phyloP scores from a whole-genome alignment of 2,329 filamentous ascomycete species.

The Epichloe sp. region DNA sequence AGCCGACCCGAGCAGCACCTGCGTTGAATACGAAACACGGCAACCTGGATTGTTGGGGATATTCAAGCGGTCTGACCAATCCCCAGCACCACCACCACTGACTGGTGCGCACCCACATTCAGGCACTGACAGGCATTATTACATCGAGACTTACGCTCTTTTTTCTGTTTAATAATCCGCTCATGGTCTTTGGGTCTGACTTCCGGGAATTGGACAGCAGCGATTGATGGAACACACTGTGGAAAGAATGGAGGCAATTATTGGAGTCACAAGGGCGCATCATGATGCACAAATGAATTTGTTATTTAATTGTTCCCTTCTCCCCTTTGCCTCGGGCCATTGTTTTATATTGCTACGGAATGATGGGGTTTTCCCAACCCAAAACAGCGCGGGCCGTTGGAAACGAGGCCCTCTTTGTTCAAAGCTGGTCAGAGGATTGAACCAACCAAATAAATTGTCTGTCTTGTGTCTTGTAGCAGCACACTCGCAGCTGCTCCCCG shows the following conservation, averaged over 20 bases:
- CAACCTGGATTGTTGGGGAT: neutral
- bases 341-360: constrained; percentile 1
- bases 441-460: constrained; percentile 6
- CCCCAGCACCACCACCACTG: neutral
- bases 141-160: neutral
- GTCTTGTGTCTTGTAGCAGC: neutral
- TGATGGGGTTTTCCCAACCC: neutral
- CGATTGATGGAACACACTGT: constrained; percentile 9
- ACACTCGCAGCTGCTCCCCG: too few species aligned
- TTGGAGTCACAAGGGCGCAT: constrained; percentile 15
- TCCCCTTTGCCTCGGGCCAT: neutral
- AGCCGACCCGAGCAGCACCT: neutral
- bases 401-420: constrained; percentile 5
- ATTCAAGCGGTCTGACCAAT: neutral
- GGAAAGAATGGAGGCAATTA: constrained; percentile 9
- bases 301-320: constrained; percentile 11
- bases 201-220: constrained; percentile 6
- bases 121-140: neutral
- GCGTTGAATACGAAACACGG: neutral
- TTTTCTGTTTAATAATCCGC: neutral
- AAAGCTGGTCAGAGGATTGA: constrained; percentile 15
- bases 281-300: constrained; percentile 11
- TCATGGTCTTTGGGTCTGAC: constrained; percentile 4
- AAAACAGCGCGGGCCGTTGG: constrained; percentile 1
- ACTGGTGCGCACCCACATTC: neutral